Conservation (phyloP, 768 basidiomycete genomes). For the Tulasnella sp. region DNA sequence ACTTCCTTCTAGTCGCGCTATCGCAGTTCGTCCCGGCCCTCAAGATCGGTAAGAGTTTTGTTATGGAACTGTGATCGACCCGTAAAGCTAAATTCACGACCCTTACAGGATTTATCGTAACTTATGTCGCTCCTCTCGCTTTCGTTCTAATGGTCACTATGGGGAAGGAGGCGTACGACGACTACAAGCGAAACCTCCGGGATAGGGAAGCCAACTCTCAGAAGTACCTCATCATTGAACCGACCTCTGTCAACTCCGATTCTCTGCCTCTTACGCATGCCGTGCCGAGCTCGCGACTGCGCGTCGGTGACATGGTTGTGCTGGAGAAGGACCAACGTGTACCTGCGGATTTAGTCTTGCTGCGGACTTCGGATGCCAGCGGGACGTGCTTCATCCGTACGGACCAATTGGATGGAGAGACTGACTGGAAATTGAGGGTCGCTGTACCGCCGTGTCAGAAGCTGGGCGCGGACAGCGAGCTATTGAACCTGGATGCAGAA, state of each 20-base stretch:
- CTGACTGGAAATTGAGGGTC: constrained; percentile 95
- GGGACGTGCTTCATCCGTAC: constrained; percentile 97
- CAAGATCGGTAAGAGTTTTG: constrained; percentile 79
- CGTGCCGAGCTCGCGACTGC: constrained; percentile 77
- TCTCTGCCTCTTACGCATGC: constrained; percentile 41
- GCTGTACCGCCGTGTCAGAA: constrained; percentile 80
- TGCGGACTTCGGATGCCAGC: constrained; percentile 76
- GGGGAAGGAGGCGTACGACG: constrained; percentile 98
- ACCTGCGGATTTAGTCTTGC: constrained; percentile 83
- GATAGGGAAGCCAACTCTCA: constrained; percentile 94
- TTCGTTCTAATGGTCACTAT: constrained; percentile 93
- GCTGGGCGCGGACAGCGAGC: constrained; percentile 39
- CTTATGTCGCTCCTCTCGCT: constrained; percentile 91
- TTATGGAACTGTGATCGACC: background rate
- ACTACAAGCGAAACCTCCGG: constrained; percentile 86
- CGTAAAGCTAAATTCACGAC: constrained; percentile 1
- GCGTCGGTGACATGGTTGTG: constrained; percentile 81
- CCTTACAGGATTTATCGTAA: constrained; percentile 74
- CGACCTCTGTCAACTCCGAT: constrained; percentile 23
- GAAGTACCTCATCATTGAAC: constrained; percentile 74
- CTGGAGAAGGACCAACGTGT: constrained; percentile 97
- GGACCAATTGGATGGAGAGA: constrained; percentile 97
- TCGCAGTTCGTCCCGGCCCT: constrained; percentile 93
- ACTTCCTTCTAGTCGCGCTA: constrained; percentile 92
- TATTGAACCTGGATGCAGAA: constrained; percentile 66